A percentile compares a stretch with the other conserved stretches of the same genome.
These are phyloP conservation scores for Eucalyptus tenuipes DNA, from an alignment of 345 rosid species.

Conservation along the genomic window DNA sequence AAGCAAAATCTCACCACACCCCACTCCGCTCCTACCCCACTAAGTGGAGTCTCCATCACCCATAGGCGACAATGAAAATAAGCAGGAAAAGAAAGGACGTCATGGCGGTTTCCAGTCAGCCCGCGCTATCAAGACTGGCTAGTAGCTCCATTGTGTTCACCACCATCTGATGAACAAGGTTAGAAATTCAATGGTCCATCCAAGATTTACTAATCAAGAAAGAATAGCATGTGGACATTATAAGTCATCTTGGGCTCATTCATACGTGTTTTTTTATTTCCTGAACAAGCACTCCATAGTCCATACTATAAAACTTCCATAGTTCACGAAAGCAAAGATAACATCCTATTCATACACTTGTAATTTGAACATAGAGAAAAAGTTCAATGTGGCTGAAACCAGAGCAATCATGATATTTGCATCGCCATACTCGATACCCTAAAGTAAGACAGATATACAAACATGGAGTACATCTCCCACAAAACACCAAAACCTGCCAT, in stretches of 20 bases:
- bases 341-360: background rate
- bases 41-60: background rate
- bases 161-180: background rate
- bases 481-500: background rate
- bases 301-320: background rate
- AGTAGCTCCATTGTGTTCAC: background rate
- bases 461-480: background rate
- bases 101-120: accelerated
- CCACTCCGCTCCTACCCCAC: background rate
- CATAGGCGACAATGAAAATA: background rate
- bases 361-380: background rate
- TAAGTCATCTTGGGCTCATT: background rate
- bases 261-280: background rate
- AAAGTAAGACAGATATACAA: background rate
- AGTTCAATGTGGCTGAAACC: background rate
- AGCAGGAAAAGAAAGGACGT: background rate
- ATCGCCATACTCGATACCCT: background rate
- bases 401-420: background rate
- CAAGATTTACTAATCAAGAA: background rate
- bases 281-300: background rate
- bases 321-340: background rate
- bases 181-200: background rate
- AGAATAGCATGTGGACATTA: background rate
- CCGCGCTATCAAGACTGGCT: background rate
- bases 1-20: background rate